These are phyloP conservation scores for Fomitiporia mediterranea DNA, from an alignment of 1,284 basidiomycete species.

Conservation along the genomic window DNA sequence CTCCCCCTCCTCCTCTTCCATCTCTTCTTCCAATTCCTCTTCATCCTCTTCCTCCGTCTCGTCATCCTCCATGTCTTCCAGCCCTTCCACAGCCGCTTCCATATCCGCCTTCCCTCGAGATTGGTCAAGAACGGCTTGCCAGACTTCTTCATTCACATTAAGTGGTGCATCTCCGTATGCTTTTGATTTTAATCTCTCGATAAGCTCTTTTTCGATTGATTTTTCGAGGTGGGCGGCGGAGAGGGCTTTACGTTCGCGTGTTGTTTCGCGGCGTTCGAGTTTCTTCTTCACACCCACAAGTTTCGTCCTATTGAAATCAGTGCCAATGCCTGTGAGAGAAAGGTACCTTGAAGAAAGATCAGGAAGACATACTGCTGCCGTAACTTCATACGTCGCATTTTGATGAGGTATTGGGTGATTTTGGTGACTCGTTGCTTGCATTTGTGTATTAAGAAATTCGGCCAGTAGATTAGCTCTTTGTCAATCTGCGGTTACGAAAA, in stretches of 20 bases:
- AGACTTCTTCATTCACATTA: conserved; percentile 98
- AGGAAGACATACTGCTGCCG: conserved; percentile 74
- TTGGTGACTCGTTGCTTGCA: conserved; percentile 99
- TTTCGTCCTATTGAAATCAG: conserved; percentile 62
- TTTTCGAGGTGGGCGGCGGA: conserved; percentile 92
- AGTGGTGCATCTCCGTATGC: conserved; percentile 97
- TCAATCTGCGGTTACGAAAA: conserved; percentile 79
- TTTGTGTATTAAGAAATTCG: conserved; percentile 95
- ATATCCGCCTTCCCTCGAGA: conserved; percentile 55
- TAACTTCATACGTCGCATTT: conserved; percentile 89
- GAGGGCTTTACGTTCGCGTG: conserved; percentile 92
- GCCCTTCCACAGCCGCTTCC: conserved; percentile 40
- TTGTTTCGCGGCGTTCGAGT: conserved; percentile 89
- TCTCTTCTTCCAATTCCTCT: conserved; percentile 49
- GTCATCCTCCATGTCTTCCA: conserved; percentile 42
- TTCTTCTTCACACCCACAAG: conserved; percentile 97
- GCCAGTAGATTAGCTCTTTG: conserved; percentile 94
- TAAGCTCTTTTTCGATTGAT: conserved; percentile 93
- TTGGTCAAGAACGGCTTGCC: conserved; percentile 81
- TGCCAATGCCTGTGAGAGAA: not conserved
- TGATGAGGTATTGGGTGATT: conserved; percentile 99
- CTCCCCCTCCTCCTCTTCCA: conserved; percentile 59
- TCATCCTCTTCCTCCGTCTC: conserved; percentile 43
- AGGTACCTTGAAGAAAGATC: not conserved
- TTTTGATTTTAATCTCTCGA: conserved; percentile 92